Percentiles rank a stretch among this genome's conserved stretches.
Evolutionary conservation across 441 rosid genomes (phyloP).

Genomic region (Aleurites moluccanus): DNA sequence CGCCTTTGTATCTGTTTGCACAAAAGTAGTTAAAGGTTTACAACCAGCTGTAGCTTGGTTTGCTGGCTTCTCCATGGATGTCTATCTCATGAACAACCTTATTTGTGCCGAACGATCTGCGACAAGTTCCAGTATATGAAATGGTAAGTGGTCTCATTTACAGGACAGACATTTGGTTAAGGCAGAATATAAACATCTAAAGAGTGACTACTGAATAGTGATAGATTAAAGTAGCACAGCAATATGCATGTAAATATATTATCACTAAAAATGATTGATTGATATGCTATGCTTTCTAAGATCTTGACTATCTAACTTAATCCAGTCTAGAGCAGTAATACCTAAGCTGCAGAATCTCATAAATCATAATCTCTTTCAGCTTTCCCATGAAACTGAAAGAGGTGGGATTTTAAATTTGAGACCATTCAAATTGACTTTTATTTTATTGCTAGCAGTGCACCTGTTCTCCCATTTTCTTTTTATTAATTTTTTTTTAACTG

Average conservation of each 20-base stretch:
- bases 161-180: not conserved
- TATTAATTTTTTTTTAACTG: too few relatives aligned
- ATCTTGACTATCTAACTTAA: not conserved
- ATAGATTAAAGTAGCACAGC: not conserved
- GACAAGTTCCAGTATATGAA: conserved; percentile 17
- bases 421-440: too few relatives aligned
- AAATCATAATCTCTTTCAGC: not conserved
- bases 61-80: conserved; percentile 49
- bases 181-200: not conserved
- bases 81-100: conserved; percentile 11
- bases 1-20: conserved; percentile 66
- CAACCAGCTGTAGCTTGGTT: conserved; percentile 38
- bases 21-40: conserved; percentile 76
- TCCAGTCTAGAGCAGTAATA: not conserved
- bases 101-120: conserved; percentile 33
- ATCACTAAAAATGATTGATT: not conserved
- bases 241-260: not conserved
- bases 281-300: not conserved
- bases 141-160: conserved; percentile 2
- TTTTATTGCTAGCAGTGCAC: not conserved
- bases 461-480: too few relatives aligned
- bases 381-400: not conserved
- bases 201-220: not conserved
- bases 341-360: not conserved
- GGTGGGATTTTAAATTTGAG: not conserved